Evolutionary conservation across 805 yeast species (phyloP), one percentile per base, ranked within the genome.

Genomic region (Lipomyces sp.): DNA sequence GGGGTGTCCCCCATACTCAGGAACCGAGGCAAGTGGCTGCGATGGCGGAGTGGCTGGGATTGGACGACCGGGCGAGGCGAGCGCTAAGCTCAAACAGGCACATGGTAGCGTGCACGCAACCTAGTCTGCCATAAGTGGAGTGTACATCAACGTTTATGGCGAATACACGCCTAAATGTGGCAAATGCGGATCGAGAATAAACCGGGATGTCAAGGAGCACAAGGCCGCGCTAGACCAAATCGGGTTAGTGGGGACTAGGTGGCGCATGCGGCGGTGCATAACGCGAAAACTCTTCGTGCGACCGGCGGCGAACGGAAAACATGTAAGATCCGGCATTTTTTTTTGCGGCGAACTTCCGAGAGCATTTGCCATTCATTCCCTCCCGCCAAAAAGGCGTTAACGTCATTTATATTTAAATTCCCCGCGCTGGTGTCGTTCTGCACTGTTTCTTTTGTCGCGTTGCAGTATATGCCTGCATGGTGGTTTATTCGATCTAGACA

Each of bases 61-160:
- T 42, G 48, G 48, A n/a, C 18, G 48, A 15, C 15, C 3, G 24
- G 13, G 7, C 4, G 39, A 37, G 5, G 6, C 48, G 5, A 1
- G 13, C 15, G 39, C 57, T 53, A 53, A 15, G 57, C 57, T 34
- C 37, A 13, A 53, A 53, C 24, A 32, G 18, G 57, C 35, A 24
- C 6, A 10, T 2, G 34, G 57, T 34, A 32, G 57, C 57, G 57
- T 53, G 57, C 34, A 8, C 30, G 24, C 1, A 24, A 24, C 24
- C 24, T 24, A 24, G 24, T 53, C 24, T 10, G 10, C 37, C 57
- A 53, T n/a, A 53, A 53, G 57, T 30, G 57, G 8, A n/a, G 37
- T n/a, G 5, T 8, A 0, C 4, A 4, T 32, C 3, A 10, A 18
- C 57, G 10, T 37, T 53, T 1, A 2, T 24, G 57, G 39, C 35